A percentile compares a stretch with the other conserved stretches of the same genome.
These are phyloP conservation scores for Syncephalastrum sp. DNA, from an alignment of 371 early-diverging fungal species.

Conservation along the genomic window DNA sequence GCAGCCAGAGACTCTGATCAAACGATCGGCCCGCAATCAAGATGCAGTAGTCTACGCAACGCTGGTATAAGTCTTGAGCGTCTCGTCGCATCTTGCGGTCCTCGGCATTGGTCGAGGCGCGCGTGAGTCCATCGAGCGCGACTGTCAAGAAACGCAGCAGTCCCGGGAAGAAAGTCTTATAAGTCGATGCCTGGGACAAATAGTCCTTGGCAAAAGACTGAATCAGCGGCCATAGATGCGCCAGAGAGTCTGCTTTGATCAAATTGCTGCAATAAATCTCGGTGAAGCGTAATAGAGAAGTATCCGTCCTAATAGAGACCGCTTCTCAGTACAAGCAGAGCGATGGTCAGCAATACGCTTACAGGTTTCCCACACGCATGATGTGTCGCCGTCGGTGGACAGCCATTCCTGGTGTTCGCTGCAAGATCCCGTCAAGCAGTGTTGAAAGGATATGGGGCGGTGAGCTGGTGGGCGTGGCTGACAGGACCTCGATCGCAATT, in stretches of 20 bases:
- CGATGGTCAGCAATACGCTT: constrained; percentile 15
- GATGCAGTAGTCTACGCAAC: constrained; percentile 75
- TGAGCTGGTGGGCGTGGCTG: constrained; percentile 50
- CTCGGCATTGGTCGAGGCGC: constrained; percentile 47
- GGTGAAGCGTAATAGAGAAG: constrained; percentile 57
- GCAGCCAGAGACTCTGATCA: constrained; percentile 74
- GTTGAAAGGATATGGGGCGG: constrained; percentile 55
- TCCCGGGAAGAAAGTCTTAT: constrained; percentile 61
- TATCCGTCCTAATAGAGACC: constrained; percentile 49
- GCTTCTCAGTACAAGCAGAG: background rate
- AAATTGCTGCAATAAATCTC: constrained; percentile 58
- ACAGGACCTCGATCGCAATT: constrained; percentile 49
- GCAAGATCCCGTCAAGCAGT: constrained; percentile 55
- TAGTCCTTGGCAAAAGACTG: constrained; percentile 67
- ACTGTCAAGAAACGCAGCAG: constrained; percentile 59
- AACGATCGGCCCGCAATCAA: constrained; percentile 76
- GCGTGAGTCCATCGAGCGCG: constrained; percentile 51
- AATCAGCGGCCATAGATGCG: constrained; percentile 67
- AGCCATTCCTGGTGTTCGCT: constrained; percentile 52
- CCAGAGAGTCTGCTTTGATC: constrained; percentile 45
- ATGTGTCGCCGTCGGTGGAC: constrained; percentile 34
- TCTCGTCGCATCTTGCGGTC: constrained; percentile 68
- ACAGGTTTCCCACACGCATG: constrained; percentile 59
- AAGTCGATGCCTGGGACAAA: constrained; percentile 57
- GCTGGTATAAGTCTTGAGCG: constrained; percentile 68